Percentiles rank a stretch among this genome's conserved stretches.
Conservation (phyloP, 257 asterid genomes). For the Fraxinus americana region DNA sequence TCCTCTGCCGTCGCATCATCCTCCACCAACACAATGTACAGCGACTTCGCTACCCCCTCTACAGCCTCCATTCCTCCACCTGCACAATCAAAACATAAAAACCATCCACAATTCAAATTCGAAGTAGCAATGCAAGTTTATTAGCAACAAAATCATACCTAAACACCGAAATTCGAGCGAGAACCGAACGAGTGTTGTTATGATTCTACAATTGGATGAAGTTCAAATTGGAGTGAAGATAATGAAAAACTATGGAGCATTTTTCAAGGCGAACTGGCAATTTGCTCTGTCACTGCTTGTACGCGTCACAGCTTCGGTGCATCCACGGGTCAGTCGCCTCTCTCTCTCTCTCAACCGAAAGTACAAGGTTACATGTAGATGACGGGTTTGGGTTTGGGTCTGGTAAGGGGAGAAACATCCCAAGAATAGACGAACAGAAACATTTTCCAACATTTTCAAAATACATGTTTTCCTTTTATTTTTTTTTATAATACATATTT, state of each 20-base stretch:
- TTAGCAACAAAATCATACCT: constrained; percentile 24
- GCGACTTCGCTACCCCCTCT: constrained; percentile 62
- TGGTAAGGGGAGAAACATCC: neutral
- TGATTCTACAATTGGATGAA: constrained; percentile 30
- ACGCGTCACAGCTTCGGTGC: constrained; percentile 56
- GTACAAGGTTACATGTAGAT: constrained; percentile 13
- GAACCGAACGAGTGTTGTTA: constrained; percentile 6
- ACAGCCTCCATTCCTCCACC: constrained; percentile 57
- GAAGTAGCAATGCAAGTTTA: constrained; percentile 40
- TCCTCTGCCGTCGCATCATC: constrained; percentile 36
- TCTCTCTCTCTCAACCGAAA: neutral
- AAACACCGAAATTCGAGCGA: constrained; percentile 17
- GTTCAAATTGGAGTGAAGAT: neutral
- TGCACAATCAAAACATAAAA: constrained; percentile 27
- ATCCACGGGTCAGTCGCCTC: constrained; percentile 55
- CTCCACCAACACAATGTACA: constrained; percentile 81
- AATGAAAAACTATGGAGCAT: constrained; percentile 15
- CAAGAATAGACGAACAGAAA: too few species aligned
- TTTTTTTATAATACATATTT: too few species aligned
- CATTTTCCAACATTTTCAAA: too few species aligned
- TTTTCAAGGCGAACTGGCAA: constrained; percentile 59
- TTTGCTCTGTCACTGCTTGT: constrained; percentile 50
- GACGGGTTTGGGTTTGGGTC: constrained; percentile 30
- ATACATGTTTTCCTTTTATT: too few species aligned
- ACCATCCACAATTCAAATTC: constrained; percentile 8